phyloP scores from a whole-genome alignment of 1,284 basidiomycete genomes.

The Chalciporus sp. region DNA sequence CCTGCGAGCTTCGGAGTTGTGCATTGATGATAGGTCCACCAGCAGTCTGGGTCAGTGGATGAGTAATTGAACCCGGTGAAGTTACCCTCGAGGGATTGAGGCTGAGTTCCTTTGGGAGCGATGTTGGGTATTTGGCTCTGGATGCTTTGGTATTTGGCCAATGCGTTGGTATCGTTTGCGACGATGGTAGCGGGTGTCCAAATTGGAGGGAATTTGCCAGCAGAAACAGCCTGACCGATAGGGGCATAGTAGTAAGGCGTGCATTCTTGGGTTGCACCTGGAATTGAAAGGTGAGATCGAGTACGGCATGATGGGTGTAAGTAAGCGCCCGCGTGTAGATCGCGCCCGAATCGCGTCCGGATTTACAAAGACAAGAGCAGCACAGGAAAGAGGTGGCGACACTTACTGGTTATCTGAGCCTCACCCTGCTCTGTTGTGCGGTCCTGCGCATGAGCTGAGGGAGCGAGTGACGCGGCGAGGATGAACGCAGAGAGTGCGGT shows the following conservation, averaged over 20 bases:
- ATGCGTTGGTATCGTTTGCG: conserved; percentile 47
- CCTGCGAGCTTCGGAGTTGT: conserved; percentile 50
- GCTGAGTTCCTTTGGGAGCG: conserved; percentile 38
- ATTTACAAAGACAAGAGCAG: neutral
- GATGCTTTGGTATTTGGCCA: conserved; percentile 41
- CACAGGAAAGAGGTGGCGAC: neutral
- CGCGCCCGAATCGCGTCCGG: neutral
- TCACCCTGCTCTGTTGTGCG: conserved; percentile 40
- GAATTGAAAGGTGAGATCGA: neutral
- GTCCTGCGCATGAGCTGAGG: conserved; percentile 22
- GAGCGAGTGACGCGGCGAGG: conserved; percentile 6
- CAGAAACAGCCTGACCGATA: conserved; percentile 39
- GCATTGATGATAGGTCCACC: conserved; percentile 67
- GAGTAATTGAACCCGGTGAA: conserved; percentile 37
- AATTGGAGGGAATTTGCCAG: conserved; percentile 42
- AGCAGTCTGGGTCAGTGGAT: conserved; percentile 48
- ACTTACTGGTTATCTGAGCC: conserved; percentile 37
- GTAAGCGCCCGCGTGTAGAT: too few relatives aligned
- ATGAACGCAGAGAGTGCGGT: neutral
- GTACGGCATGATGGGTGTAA: neutral
- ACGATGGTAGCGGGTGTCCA: conserved; percentile 50
- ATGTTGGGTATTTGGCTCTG: conserved; percentile 37
- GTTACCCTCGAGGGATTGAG: conserved; percentile 34
- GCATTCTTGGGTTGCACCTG: conserved; percentile 43
- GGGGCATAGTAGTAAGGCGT: conserved; percentile 44